Base-by-base conservation (phyloP, 2,329 filamentous ascomycete genomes). In the Aspergillus floridensis region DNA sequence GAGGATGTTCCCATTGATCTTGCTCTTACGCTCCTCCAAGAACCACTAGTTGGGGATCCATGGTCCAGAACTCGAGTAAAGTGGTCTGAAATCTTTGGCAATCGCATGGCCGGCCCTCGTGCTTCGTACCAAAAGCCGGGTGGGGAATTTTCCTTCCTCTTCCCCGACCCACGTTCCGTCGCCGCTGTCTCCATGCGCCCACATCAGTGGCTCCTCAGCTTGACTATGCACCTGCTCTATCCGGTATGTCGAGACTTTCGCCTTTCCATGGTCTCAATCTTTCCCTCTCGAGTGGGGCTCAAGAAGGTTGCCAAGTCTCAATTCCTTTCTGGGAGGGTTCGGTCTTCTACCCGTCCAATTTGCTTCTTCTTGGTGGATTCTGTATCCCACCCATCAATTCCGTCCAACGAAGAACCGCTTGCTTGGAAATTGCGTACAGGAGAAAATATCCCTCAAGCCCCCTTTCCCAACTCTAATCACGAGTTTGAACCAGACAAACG, bases 91-190 rank as follows among this genome's bases (percentile, higher is more conserved):
- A 47, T 29, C 41, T 31, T 22, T 29, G 31, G 47, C 44, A 26
- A 53, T 26, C 50, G 31, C 59, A 58, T 60, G 56, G 59, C 59
- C 26, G 46, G 38, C 59, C 59, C 59, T 60, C 59, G 59, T 60
- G 59, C 56, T 38, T 44, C 38, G 38, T 44, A 44, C 38, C 38
- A 44, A 44, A 48, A 44, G 3, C 38, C 47, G 56, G 53, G 56
- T 60, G 59, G 53, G 19, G 38, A 44, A 16, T 35, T 35, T 12
- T 44, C 24, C 32, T 32, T 22, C 31, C n/a, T 26, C 26, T 8
- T 44, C 21, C n/a, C 47, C 47, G 51, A 54, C 46, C 51, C 51
- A 54, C 51, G 51, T 59, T 51, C 41, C 47, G 22, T 44, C 26
- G 53, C 52, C 21, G 35, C 38, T 59, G 54, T 49, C 51, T n/a